A percentile compares a stretch with the other conserved stretches of the same genome.
These are phyloP conservation scores for Kregervanrija pseudodelftensis DNA, from an alignment of 805 yeast species.

Conservation along the genomic window DNA sequence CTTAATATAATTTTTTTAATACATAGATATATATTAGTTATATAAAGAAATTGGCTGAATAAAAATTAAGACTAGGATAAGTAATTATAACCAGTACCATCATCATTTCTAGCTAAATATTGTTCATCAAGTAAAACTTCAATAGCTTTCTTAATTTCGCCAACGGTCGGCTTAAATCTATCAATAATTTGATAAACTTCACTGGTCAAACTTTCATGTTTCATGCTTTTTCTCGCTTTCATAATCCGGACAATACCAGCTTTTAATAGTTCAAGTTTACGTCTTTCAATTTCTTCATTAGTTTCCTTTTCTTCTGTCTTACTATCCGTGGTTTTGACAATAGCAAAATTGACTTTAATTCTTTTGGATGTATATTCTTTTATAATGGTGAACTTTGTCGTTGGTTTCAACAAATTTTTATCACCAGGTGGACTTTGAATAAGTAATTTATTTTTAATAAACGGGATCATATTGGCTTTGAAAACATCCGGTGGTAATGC, in stretches of 20 bases:
- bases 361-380: conserved; percentile 80
- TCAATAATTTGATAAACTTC: conserved; percentile 83
- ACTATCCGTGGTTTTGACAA: conserved; percentile 41
- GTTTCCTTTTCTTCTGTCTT: conserved; percentile 74
- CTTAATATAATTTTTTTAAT: no score
- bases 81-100: conserved; percentile 67
- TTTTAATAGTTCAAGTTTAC: conserved; percentile 59
- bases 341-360: conserved; percentile 67
- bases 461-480: conserved; percentile 70
- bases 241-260: conserved; percentile 94
- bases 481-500: conserved; percentile 59
- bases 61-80: conserved; percentile 44
- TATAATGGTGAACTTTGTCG: conserved; percentile 62
- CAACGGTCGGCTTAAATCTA: conserved; percentile 78
- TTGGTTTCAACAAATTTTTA: conserved; percentile 43
- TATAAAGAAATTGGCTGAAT: background rate
- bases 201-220: conserved; percentile 73
- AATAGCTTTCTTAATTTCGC: conserved; percentile 82
- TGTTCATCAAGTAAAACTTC: conserved; percentile 81
- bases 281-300: conserved; percentile 65
- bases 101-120: conserved; percentile 70
- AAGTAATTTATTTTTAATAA: conserved; percentile 70
- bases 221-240: conserved; percentile 82
- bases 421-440: conserved; percentile 57
- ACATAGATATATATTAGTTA: no score